phyloP scores from a whole-genome alignment of 2,329 filamentous ascomycete species.

The Microdochium paspali region DNA sequence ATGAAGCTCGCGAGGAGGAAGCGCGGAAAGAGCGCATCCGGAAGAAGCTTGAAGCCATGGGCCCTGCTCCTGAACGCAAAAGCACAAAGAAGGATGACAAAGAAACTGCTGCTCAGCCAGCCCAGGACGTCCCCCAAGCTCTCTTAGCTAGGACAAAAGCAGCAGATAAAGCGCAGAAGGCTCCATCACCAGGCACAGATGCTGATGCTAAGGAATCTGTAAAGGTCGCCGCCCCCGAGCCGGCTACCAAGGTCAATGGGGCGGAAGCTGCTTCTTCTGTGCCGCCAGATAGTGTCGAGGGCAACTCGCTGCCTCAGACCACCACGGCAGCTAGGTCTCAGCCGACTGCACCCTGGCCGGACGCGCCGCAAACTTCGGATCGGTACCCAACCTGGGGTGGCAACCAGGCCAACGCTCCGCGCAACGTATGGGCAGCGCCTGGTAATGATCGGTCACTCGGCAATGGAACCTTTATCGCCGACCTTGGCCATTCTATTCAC shows the following conservation, averaged over 20 bases:
- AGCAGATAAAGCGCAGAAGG: conserved; percentile 11
- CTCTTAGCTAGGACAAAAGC: neutral
- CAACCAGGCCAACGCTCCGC: conserved; percentile 30
- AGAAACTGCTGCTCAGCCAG: conserved; percentile 16
- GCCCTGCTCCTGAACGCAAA: conserved; percentile 52
- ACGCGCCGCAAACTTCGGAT: conserved; percentile 25
- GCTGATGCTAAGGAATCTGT: neutral
- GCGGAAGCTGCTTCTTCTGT: neutral
- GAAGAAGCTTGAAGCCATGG: conserved; percentile 62
- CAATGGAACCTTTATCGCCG: conserved; percentile 66
- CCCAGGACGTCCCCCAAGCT: neutral
- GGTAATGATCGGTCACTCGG: conserved; percentile 62
- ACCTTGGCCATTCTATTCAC: conserved; percentile 41
- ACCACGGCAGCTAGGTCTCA: conserved; percentile 17
- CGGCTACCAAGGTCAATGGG: conserved; percentile 6
- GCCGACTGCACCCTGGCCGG: conserved; percentile 17
- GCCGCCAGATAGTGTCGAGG: neutral
- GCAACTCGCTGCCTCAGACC: neutral
- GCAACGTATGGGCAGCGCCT: conserved; percentile 70
- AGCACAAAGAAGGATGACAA: conserved; percentile 45
- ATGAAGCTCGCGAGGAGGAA: conserved; percentile 65
- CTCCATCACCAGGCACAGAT: conserved; percentile 1
- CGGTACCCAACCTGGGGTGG: conserved; percentile 41
- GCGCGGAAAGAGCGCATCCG: conserved; percentile 61
- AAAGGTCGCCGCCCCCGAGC: conserved; percentile 6